Percentiles rank a stretch among this genome's conserved stretches.
Evolutionary conservation across 2,329 filamentous ascomycete species (phyloP).

Genomic region (Cytospora mali): DNA sequence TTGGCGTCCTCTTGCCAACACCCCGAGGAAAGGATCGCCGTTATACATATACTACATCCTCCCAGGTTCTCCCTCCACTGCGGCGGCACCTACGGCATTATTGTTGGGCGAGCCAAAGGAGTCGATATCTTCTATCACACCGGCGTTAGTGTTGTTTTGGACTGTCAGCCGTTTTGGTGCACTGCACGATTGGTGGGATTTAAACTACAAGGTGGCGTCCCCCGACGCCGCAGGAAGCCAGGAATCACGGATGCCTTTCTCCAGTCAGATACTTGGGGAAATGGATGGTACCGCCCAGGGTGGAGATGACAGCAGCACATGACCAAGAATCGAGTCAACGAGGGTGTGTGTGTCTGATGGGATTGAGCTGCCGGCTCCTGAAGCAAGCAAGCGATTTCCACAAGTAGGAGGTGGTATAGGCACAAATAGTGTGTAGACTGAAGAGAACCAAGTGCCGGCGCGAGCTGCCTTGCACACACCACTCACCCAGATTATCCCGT

Average conservation of each 20-base stretch:
- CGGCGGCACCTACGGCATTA: too few relatives aligned
- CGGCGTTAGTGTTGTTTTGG: neutral
- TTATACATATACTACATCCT: neutral
- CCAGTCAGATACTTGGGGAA: conserved; percentile 16
- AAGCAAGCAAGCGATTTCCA: neutral
- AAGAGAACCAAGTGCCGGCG: conserved; percentile 1
- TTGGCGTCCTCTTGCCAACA: neutral
- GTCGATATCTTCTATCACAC: neutral
- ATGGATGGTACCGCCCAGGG: neutral
- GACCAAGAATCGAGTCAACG: conserved; percentile 7
- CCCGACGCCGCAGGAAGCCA: neutral
- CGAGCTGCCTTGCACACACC: too few relatives aligned
- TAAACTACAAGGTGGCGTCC: neutral
- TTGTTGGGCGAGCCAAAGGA: too few relatives aligned
- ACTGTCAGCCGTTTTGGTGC: neutral
- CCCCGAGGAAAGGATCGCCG: neutral
- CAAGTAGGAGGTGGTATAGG: neutral
- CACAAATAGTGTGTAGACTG: neutral
- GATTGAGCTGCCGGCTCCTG: too few relatives aligned
- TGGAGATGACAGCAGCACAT: neutral
- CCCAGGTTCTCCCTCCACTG: neutral
- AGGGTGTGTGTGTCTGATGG: neutral
- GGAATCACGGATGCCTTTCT: conserved; percentile 1
- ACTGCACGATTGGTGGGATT: conserved; percentile 16
- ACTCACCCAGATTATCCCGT: too few relatives aligned